Percentiles rank a stretch among this genome's conserved stretches.
Conservation (phyloP, 2,329 filamentous ascomycete genomes). For the Torrubiellomyces zombiae region DNA sequence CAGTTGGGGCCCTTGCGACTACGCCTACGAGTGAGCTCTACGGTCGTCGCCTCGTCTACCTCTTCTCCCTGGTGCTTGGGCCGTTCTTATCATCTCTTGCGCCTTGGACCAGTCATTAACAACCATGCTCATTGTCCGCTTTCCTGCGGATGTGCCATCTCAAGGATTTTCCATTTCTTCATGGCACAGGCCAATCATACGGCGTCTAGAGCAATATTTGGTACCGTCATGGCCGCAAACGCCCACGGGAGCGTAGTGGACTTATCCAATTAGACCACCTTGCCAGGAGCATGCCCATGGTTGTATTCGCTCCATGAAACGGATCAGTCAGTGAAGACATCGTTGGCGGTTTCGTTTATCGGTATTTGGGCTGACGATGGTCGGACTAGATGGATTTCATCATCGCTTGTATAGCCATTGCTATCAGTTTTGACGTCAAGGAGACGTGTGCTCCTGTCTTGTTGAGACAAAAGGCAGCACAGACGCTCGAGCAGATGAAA, state of each 20-base stretch:
- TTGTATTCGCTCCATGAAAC: slow-evolving; percentile 60
- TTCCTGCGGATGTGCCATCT: slow-evolving; percentile 40
- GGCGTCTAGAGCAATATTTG: slow-evolving; percentile 25
- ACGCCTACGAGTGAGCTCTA: slow-evolving; percentile 61
- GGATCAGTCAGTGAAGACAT: slow-evolving; percentile 31
- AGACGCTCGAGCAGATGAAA: slow-evolving; percentile 47
- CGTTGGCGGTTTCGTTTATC: slow-evolving; percentile 56
- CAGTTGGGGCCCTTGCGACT: slow-evolving; percentile 52
- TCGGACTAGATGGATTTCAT: slow-evolving; percentile 70
- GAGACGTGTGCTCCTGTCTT: slow-evolving; percentile 67
- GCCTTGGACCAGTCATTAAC: slow-evolving; percentile 51
- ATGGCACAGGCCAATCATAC: not conserved
- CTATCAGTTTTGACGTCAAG: slow-evolving; percentile 41
- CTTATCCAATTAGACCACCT: slow-evolving; percentile 62
- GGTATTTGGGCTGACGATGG: slow-evolving; percentile 78
- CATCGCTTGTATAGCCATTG: slow-evolving; percentile 43
- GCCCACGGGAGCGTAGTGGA: slow-evolving; percentile 71
- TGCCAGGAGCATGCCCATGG: slow-evolving; percentile 63
- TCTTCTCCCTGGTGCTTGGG: slow-evolving; percentile 48
- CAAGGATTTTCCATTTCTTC: not conserved
- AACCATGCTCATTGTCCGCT: slow-evolving; percentile 54
- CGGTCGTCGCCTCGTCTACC: slow-evolving; percentile 51
- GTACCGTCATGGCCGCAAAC: slow-evolving; percentile 69
- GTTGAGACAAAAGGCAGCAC: slow-evolving; percentile 47
- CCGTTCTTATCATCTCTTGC: slow-evolving; percentile 54